Base-by-base conservation (phyloP, 73 alveolate genomes). In the Stentor roeselii region DNA sequence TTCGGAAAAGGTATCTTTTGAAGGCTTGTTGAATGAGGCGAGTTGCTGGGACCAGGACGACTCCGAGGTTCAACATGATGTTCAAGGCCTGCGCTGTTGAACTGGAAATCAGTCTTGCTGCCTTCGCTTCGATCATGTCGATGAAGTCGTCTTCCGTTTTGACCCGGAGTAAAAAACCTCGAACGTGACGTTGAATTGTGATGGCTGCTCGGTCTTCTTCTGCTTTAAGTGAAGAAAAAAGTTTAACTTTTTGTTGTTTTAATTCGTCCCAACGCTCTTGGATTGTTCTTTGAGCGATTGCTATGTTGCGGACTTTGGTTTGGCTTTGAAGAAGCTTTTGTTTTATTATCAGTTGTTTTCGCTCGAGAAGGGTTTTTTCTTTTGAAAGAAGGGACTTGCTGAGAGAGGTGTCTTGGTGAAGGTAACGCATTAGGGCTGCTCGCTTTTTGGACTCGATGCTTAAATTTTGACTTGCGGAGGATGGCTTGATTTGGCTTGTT, bases 21-120 rank as follows among this genome's bases (percentile, higher is more conserved):
- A 21, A 67, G 2, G 37, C n/a, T 67, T 67, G 21, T 67, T 67
- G 80, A 21, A 67, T 67, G 11, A 1, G 15, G 11, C 21, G 21
- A 21, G 80, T 32, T 67, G 80, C 80, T 1, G 80, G 80, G 27
- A 67, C 37, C 34, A 67, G 41, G 1, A 21, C 41, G 50, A 67
- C 80, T 21, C 80, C 80, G 41, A 67, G 67, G 67, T 50, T 50
- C 6, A 50, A 21, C 67, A 50, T 50, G 67, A 50, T 50, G 6
- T 50, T 21, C 21, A 50, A 50, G 67, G 67, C 67, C 21, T 50
- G 67, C 30, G 67, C 67, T 50, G 67, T 50, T 50, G 67, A 50
- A 11, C 21, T 21, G 6, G 6, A 11, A 50, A 50, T 50, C 67
- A 50, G 21, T 50, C 21, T 50, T 11, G 6, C 67, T 11, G 30